Evolutionary conservation across 2,329 filamentous ascomycete genomes (phyloP).

Genomic region (Chalaropsis thielavioides): DNA sequence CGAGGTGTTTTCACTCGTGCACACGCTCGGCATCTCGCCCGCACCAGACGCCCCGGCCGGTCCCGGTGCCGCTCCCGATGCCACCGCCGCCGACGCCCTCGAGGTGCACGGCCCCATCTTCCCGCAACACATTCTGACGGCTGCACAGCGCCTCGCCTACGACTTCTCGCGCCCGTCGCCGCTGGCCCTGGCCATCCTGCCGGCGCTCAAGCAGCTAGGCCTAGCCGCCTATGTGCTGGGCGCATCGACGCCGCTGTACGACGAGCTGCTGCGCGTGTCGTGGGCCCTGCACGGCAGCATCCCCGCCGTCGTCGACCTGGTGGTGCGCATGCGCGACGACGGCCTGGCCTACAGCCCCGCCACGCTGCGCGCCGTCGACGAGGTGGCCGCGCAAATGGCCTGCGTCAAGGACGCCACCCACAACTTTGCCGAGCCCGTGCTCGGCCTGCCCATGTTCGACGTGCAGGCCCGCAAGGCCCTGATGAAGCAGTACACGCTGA

Average conservation of each 20-base stretch:
- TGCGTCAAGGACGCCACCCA: background rate
- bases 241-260: slow-evolving; percentile 55
- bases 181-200: slow-evolving; percentile 46
- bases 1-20: slow-evolving; percentile 50
- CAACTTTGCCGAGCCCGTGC: slow-evolving; percentile 11
- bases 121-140: slow-evolving; percentile 43
- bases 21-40: slow-evolving; percentile 36
- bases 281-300: slow-evolving; percentile 49
- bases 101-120: slow-evolving; percentile 50
- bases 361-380: slow-evolving; percentile 8
- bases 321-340: slow-evolving; percentile 51
- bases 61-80: background rate
- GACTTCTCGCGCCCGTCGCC: slow-evolving; percentile 44
- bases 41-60: background rate
- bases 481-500: background rate
- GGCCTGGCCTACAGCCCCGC: slow-evolving; percentile 31
- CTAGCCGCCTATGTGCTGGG: slow-evolving; percentile 58
- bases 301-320: slow-evolving; percentile 36
- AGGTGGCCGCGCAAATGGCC: slow-evolving; percentile 6
- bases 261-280: slow-evolving; percentile 46
- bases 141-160: slow-evolving; percentile 41
- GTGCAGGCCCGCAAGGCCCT: slow-evolving; percentile 1
- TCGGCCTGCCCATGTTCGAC: slow-evolving; percentile 2
- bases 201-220: slow-evolving; percentile 52
- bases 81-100: slow-evolving; percentile 24